phyloP scores from a whole-genome alignment of 192 early-diverging fungal species.

The Rhizoclosmatium sp. region DNA sequence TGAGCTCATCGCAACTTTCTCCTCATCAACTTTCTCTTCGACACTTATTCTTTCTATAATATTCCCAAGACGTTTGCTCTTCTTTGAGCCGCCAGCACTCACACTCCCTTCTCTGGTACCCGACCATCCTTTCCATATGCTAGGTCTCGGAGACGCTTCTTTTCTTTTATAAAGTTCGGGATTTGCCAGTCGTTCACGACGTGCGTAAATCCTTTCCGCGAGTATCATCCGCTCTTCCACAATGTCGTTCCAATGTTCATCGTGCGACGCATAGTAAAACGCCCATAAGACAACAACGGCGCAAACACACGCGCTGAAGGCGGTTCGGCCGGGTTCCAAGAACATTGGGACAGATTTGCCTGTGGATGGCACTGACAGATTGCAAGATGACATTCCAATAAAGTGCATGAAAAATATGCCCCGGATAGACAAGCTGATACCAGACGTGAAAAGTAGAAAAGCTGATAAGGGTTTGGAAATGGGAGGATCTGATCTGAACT shows the following conservation, averaged over 20 bases:
- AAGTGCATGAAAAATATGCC: slow-evolving; percentile 22
- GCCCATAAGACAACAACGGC: not conserved
- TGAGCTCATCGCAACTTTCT: too few species aligned
- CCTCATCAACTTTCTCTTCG: not conserved
- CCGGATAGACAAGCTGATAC: not conserved
- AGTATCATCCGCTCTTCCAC: slow-evolving; percentile 1
- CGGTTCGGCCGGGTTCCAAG: not conserved
- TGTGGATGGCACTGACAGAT: not conserved
- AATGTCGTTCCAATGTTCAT: slow-evolving; percentile 15
- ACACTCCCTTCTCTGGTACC: not conserved
- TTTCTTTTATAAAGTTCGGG: not conserved
- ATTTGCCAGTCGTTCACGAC: not conserved
- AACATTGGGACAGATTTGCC: slow-evolving; percentile 9
- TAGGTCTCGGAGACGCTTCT: not conserved
- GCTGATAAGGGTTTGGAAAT: not conserved
- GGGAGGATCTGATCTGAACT: slow-evolving; percentile 1
- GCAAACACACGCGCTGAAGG: not conserved
- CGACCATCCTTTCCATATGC: not conserved
- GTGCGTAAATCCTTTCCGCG: slow-evolving; percentile 14
- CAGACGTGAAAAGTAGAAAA: not conserved
- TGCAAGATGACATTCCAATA: slow-evolving; percentile 4
- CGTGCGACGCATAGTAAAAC: not conserved
- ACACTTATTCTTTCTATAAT: not conserved
- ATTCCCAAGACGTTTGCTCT: not conserved
- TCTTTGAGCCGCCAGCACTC: not conserved